Evolutionary conservation across 75 land plant genomes (phyloP).

Genomic region (Sequoia sempervirens): DNA sequence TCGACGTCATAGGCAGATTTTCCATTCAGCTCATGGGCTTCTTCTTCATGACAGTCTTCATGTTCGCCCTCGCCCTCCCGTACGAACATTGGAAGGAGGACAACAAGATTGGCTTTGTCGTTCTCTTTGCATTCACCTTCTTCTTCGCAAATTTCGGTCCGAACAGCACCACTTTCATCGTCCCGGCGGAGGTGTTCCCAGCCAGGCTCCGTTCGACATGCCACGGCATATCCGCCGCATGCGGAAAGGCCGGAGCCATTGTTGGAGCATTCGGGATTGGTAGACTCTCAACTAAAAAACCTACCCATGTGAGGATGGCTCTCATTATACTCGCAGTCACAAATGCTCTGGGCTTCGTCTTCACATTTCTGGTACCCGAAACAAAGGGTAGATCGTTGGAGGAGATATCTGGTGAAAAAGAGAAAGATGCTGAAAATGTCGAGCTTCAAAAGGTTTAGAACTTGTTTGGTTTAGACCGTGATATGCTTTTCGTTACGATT

Average conservation of each 20-base stretch:
- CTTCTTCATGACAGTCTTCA: no score
- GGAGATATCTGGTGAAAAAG: slow-evolving; percentile 17
- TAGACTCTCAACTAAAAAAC: background rate
- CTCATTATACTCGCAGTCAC: slow-evolving; percentile 9
- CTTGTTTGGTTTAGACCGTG: no score
- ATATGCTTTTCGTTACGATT: no score
- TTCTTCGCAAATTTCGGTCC: slow-evolving; percentile 30
- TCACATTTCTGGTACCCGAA: slow-evolving; percentile 1
- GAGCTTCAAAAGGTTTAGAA: no score
- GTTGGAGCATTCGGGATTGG: slow-evolving; percentile 11
- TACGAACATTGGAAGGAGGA: slow-evolving; percentile 8
- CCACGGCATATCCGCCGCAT: slow-evolving; percentile 18
- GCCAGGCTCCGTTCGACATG: slow-evolving; percentile 13
- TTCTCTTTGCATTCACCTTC: slow-evolving; percentile 18
- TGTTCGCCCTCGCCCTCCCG: slow-evolving; percentile 7
- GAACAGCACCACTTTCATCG: slow-evolving; percentile 17
- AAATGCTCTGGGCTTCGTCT: slow-evolving; percentile 23
- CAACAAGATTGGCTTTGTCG: slow-evolving; percentile 5
- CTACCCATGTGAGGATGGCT: slow-evolving; percentile 5
- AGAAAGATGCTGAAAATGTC: background rate
- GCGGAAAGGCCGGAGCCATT: slow-evolving; percentile 23
- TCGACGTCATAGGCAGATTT: slow-evolving; percentile 19
- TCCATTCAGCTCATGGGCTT: background rate
- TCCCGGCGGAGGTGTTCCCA: slow-evolving; percentile 17
- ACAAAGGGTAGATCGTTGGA: slow-evolving; percentile 29